Evolutionary conservation across 805 yeast genomes (phyloP), one percentile per base, ranked within the genome.

Genomic region (Candida mattraensis): DNA sequence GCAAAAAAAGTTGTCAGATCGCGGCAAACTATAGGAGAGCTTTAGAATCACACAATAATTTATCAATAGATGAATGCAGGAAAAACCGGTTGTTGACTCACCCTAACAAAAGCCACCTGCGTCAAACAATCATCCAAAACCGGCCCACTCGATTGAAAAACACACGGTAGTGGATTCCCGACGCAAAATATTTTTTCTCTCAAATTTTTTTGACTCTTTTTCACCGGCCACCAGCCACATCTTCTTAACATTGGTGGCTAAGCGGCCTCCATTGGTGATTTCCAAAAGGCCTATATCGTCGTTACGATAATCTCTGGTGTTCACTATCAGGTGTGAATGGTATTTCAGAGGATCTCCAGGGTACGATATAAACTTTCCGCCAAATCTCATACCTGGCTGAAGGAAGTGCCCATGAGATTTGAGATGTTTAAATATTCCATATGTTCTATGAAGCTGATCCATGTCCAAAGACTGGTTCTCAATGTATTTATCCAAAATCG

Each of bases 61-160:
- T 11, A 28, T 24, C 13, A 23, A 6, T 23, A 23, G 14, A 23
- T n/a, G n/a, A n/a, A n/a, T n/a, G n/a, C n/a, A n/a, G n/a, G n/a
- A n/a, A n/a, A n/a, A n/a, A n/a, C n/a, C n/a, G n/a, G n/a, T 27
- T 9, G 11, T 27, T 16, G n/a, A n/a, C 15, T 27, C 15, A 9
- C 8, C 10, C 30, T 7, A 13, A 8, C 15, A 10, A 13, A 8
- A 27, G 19, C 19, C 11, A 8, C 7, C 9, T 27, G 7, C 10
- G n/a, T 19, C 5, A 5, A 20, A n/a, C 15, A 22, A 22, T 45
- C 58, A 87, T 39, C 96, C 97, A 64, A 91, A 91, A 0, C 96
- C 97, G 0, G 98, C 88, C 99, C 99, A 91, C 61, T 91, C 96
- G 2, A 91, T 66, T 5, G 95, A 83, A 53, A 77, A 91, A 12